Conservation (phyloP, 2,329 filamentous ascomycete genomes). For the Ustulina deusta region DNA sequence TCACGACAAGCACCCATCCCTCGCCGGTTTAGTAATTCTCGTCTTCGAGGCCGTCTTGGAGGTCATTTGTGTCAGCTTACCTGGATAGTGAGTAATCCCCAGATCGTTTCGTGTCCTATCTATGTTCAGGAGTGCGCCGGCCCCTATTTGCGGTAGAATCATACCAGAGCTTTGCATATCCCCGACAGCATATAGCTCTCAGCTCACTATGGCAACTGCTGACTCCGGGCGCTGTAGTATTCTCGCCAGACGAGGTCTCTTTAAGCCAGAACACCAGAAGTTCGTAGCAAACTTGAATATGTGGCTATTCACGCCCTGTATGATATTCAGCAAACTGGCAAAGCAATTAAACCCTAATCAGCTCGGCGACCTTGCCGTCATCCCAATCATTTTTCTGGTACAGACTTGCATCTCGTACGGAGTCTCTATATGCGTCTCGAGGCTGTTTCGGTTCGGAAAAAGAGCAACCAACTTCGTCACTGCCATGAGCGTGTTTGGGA, state of each 20-base stretch:
- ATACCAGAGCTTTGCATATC: not conserved
- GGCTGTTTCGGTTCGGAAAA: conserved; percentile 82
- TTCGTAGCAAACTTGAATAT: conserved; percentile 97
- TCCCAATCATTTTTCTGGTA: conserved; percentile 91
- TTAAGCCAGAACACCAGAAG: conserved; percentile 95
- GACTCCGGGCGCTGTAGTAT: conserved; percentile 58
- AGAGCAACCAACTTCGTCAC: conserved; percentile 93
- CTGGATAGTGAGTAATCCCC: conserved; percentile 71
- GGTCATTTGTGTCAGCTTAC: conserved; percentile 85
- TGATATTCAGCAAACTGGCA: conserved; percentile 97
- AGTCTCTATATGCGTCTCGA: conserved; percentile 77
- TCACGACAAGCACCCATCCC: conserved; percentile 71
- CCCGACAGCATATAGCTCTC: not conserved
- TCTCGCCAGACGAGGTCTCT: conserved; percentile 88
- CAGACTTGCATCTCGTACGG: conserved; percentile 89
- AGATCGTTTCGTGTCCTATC: not conserved
- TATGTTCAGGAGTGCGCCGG: not conserved
- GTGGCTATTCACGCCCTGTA: conserved; percentile 93
- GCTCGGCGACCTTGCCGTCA: conserved; percentile 88
- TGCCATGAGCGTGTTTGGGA: conserved; percentile 97
- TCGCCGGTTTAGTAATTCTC: conserved; percentile 78
- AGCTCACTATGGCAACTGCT: conserved; percentile 7
- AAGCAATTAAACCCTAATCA: conserved; percentile 94
- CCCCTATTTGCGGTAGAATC: not conserved
- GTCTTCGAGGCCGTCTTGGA: conserved; percentile 81